Evolutionary conservation across 352 stramenopile genomes (phyloP).

Genomic region (Pythium sukuiense): DNA sequence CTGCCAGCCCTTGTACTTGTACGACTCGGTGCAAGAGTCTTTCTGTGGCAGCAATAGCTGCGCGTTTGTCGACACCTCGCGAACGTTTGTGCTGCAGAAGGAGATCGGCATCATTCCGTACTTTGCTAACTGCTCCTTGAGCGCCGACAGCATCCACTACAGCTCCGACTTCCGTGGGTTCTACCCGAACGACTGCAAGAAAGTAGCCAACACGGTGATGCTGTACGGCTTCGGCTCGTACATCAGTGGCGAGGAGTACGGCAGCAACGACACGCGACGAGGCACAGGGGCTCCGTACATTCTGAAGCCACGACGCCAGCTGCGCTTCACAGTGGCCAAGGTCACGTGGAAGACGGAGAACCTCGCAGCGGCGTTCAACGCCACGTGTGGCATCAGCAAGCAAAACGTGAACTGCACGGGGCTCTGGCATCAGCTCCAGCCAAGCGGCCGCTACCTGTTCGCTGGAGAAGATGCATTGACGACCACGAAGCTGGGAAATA

Average conservation of each 20-base stretch:
- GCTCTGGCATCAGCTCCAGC: slow-evolving; percentile 43
- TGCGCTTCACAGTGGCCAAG: slow-evolving; percentile 47
- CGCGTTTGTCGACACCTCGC: slow-evolving; percentile 40
- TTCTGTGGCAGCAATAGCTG: slow-evolving; percentile 40
- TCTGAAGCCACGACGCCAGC: slow-evolving; percentile 32
- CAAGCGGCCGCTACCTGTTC: slow-evolving; percentile 46
- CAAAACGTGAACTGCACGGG: slow-evolving; percentile 30
- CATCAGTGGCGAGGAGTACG: slow-evolving; percentile 42
- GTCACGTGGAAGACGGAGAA: slow-evolving; percentile 36
- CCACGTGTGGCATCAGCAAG: slow-evolving; percentile 29
- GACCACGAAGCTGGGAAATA: slow-evolving; percentile 18
- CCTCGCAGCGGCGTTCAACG: slow-evolving; percentile 34
- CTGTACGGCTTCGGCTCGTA: slow-evolving; percentile 48
- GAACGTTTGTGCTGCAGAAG: slow-evolving; percentile 34
- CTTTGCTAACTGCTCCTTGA: slow-evolving; percentile 36
- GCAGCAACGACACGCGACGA: slow-evolving; percentile 12
- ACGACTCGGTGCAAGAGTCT: slow-evolving; percentile 29
- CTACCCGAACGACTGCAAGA: slow-evolving; percentile 34
- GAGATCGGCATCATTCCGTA: slow-evolving; percentile 47
- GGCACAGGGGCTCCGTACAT: slow-evolving; percentile 34
- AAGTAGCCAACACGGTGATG: slow-evolving; percentile 31
- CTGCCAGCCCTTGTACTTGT: slow-evolving; percentile 26
- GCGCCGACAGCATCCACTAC: slow-evolving; percentile 34
- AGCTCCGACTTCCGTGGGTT: slow-evolving; percentile 41
- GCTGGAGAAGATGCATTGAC: slow-evolving; percentile 36